Percentiles rank a stretch among this genome's conserved stretches.
These are phyloP conservation scores for Santalum album DNA, from an alignment of 164 flowering plant genomes.

Conservation along the genomic window DNA sequence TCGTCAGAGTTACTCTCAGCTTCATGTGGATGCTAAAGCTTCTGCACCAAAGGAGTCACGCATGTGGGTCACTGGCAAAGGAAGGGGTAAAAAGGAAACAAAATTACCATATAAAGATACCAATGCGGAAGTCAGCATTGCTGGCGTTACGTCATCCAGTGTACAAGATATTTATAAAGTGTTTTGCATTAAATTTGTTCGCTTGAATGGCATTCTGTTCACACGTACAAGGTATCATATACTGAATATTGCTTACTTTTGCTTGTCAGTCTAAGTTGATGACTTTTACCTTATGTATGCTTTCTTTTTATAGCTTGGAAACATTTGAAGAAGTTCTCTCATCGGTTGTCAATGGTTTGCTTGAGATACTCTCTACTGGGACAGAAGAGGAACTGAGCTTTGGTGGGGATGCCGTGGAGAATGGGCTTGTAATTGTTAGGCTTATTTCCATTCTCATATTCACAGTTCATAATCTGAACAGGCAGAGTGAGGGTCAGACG, in stretches of 20 bases:
- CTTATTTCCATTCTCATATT: constrained; percentile 68
- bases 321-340: constrained; percentile 71
- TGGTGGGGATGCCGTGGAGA: constrained; percentile 64
- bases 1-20: constrained; percentile 53
- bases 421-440: constrained; percentile 59
- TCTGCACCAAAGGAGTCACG: constrained; percentile 26
- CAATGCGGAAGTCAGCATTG: constrained; percentile 21
- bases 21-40: constrained; percentile 31
- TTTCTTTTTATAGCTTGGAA: constrained; percentile 53
- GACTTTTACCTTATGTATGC: not conserved
- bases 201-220: constrained; percentile 89
- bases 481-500: constrained; percentile 69
- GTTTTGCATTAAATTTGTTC: constrained; percentile 70
- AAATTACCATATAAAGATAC: constrained; percentile 33
- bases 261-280: not conserved
- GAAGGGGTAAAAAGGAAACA: constrained; percentile 56
- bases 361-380: constrained; percentile 69
- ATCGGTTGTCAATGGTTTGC: constrained; percentile 38
- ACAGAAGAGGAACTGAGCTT: constrained; percentile 59
- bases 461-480: constrained; percentile 64
- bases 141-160: constrained; percentile 26
- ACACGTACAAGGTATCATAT: constrained; percentile 80
- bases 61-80: constrained; percentile 28
- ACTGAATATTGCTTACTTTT: not conserved
- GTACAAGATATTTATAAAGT: constrained; percentile 36